Evolutionary conservation across 257 asterid species (phyloP), one percentile per base, ranked within the genome.

Genomic region (Solanum dulcamara): DNA sequence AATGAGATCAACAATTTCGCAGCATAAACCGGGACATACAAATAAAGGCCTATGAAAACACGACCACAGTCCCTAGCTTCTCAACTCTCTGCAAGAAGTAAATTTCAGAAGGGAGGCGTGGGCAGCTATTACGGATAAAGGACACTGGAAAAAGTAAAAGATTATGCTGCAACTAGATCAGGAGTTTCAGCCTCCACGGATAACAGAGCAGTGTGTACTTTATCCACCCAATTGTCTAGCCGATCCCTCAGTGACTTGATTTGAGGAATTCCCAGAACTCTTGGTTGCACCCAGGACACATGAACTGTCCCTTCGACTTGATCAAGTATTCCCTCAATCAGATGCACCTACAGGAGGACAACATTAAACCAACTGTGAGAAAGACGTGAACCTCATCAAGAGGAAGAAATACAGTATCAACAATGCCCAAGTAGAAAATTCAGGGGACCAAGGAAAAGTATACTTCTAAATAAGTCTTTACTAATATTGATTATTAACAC

Each of bases 101-200:
- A 5, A 18, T 9, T 30, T 55, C 15, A 48, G 51, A 46, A 30
- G 55, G 48, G 44, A 28, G 83, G 44, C n/a, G 1, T 9, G 60
- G 9, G 10, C 8, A 2, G 20, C 64, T 10, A 30, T 77, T 46
- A 46, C 15, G 11, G 81, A 42, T 53, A 46, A 10, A 77, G 62
- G 28, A 33, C 3, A 28, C 40, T 46, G 17, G 62, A 30, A 46
- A 79, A 79, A 5, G 18, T 50, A 2, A n/a, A 86, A 55, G 84
- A 85, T 92, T 85, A 95, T 11, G 97, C 92, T 57, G 98, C 95
- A 88, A 94, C 99, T 35, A 97, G 89, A 91, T 97, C 99, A 51
- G 99, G 99, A 68, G 98, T 93, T 86, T 97, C 99, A 2, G 99
- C 98, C 90, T 95, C 99, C 2, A 97, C 98, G 1, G 98, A 94